Evolutionary conservation across 2,329 filamentous ascomycete genomes (phyloP).

Genomic region (Fusarium sp.): DNA sequence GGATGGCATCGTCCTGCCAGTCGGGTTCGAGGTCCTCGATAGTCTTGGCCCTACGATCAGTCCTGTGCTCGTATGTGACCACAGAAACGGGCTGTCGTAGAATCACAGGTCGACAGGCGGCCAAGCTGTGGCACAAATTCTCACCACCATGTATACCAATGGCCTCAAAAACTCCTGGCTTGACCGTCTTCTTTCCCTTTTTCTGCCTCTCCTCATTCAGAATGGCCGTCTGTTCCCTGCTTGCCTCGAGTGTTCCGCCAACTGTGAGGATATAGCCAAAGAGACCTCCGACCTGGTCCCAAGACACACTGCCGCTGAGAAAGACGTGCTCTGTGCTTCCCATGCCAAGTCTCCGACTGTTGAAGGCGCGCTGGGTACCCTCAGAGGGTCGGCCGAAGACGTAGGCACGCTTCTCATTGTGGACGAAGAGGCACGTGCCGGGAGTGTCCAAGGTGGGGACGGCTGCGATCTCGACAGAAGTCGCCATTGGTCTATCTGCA

Average conservation of each 20-base stretch:
- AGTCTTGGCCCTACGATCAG: constrained; percentile 53
- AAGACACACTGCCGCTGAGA: constrained; percentile 80
- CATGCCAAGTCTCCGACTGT: constrained; percentile 74
- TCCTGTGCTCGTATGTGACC: constrained; percentile 74
- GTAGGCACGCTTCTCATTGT: constrained; percentile 86
- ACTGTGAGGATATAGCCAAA: constrained; percentile 87
- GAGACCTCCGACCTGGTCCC: constrained; percentile 83
- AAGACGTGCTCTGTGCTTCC: constrained; percentile 81
- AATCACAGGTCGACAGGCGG: constrained; percentile 86
- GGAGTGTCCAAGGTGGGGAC: constrained; percentile 90
- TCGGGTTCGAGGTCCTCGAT: constrained; percentile 64
- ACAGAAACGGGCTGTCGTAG: constrained; percentile 86
- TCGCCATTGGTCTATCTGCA: constrained; percentile 69
- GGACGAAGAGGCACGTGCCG: constrained; percentile 80
- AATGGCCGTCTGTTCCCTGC: constrained; percentile 54
- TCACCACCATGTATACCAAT: constrained; percentile 82
- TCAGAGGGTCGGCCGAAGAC: constrained; percentile 86
- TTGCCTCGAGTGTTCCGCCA: constrained; percentile 72
- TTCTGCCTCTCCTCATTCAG: constrained; percentile 56
- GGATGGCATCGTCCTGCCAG: constrained; percentile 80
- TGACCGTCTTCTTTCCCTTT: constrained; percentile 51
- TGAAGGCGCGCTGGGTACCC: constrained; percentile 83
- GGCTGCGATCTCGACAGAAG: constrained; percentile 78
- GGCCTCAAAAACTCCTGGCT: constrained; percentile 42
- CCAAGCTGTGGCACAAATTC: constrained; percentile 84